Evolutionary conservation across 208 protist genomes (phyloP).

Genomic region (Endotrypanum monterogeii): DNA sequence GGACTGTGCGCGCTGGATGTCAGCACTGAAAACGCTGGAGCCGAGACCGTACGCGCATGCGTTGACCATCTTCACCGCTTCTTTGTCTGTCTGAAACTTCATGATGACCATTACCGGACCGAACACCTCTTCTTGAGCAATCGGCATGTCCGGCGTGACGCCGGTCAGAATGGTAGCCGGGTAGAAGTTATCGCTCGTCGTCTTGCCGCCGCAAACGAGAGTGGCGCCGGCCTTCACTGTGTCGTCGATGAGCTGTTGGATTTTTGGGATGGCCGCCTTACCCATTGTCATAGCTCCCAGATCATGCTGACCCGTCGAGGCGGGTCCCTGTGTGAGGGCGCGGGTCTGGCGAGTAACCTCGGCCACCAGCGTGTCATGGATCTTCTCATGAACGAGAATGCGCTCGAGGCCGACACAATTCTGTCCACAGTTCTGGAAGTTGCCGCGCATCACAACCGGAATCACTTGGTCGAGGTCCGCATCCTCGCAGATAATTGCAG

Average conservation of each 20-base stretch:
- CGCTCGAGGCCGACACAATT: constrained; percentile 91
- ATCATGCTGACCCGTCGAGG: constrained; percentile 73
- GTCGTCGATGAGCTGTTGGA: constrained; percentile 91
- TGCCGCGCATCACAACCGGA: constrained; percentile 88
- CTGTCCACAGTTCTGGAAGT: constrained; percentile 95
- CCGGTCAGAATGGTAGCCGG: constrained; percentile 92
- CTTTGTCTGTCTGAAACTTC: constrained; percentile 85
- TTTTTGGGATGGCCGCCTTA: constrained; percentile 78
- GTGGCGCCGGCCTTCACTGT: constrained; percentile 90
- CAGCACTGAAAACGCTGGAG: constrained; percentile 85
- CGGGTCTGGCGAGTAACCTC: constrained; percentile 56
- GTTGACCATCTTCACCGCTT: constrained; percentile 91
- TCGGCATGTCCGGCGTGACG: constrained; percentile 87
- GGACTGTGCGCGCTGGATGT: constrained; percentile 75
- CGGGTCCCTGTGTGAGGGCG: constrained; percentile 78
- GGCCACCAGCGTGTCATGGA: constrained; percentile 90
- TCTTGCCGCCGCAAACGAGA: constrained; percentile 85
- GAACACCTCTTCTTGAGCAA: constrained; percentile 95
- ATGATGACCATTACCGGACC: constrained; percentile 93
- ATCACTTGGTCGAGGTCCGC: constrained; percentile 90
- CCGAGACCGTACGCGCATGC: constrained; percentile 89
- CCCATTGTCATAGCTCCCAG: constrained; percentile 96
- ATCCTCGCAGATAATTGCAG: constrained; percentile 92
- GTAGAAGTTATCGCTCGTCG: constrained; percentile 70
- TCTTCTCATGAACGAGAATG: constrained; percentile 81